Percentiles rank a stretch among this genome's conserved stretches.
phyloP scores from a whole-genome alignment of 768 basidiomycete species.

The Leccinum arenicola region DNA sequence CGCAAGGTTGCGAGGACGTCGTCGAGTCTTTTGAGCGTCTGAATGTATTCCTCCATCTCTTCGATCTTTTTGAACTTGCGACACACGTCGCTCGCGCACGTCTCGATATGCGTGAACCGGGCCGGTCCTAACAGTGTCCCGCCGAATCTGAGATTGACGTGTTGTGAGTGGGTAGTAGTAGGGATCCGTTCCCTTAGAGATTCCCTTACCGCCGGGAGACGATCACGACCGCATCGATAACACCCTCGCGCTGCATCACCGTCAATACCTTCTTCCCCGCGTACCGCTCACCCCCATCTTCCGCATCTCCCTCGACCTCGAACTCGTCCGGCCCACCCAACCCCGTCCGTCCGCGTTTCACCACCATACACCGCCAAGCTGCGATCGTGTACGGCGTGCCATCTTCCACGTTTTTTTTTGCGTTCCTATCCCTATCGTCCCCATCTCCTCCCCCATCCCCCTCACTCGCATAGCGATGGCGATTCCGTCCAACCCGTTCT shows the following conservation, averaged over 20 bases:
- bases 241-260: constrained; percentile 65
- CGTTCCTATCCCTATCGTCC: not conserved
- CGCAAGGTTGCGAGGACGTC: constrained; percentile 58
- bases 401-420: not conserved
- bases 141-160: constrained; percentile 59
- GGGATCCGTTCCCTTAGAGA: not conserved
- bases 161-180: not conserved
- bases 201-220: constrained; percentile 66
- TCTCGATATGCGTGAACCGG: constrained; percentile 76
- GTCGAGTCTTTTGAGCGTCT: constrained; percentile 59
- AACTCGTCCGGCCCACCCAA: constrained; percentile 76
- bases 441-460: not conserved
- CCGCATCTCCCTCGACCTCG: constrained; percentile 54
- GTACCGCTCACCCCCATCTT: constrained; percentile 80
- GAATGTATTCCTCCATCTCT: constrained; percentile 60
- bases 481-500: not conserved
- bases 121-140: constrained; percentile 77
- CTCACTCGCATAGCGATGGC: not conserved
- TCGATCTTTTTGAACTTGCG: constrained; percentile 62
- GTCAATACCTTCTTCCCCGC: constrained; percentile 61
- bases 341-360: constrained; percentile 63
- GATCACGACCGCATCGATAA: constrained; percentile 76
- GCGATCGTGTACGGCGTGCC: constrained; percentile 58
- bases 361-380: constrained; percentile 77
- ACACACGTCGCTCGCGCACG: constrained; percentile 73